A percentile compares a stretch with the other conserved stretches of the same genome.
Conservation (phyloP, 2,329 filamentous ascomycete genomes). For the Xylariaceae sp. region DNA sequence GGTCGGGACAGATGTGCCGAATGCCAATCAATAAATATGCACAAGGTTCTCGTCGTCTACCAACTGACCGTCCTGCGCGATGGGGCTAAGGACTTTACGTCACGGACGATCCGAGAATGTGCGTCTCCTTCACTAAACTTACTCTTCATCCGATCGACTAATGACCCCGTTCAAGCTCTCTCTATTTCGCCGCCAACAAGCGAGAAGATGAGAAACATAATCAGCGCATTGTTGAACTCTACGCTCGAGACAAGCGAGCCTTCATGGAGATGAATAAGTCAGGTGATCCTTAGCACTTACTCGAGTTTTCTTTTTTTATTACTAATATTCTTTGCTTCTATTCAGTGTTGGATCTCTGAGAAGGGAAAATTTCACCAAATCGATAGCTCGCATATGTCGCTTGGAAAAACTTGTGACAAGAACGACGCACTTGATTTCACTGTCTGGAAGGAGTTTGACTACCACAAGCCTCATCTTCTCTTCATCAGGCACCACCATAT, state of each 20-base stretch:
- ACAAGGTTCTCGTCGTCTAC: not conserved
- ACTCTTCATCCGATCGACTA: not conserved
- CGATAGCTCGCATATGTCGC: not conserved
- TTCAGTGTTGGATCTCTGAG: not conserved
- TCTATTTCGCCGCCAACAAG: not conserved
- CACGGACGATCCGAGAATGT: not conserved
- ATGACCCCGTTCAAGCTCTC: not conserved
- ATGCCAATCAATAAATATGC: not conserved
- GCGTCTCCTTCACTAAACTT: not conserved
- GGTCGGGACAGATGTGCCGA: not conserved
- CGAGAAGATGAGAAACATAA: too few species aligned
- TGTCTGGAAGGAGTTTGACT: not conserved
- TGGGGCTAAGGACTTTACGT: conserved; percentile 5
- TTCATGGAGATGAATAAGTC: too few species aligned
- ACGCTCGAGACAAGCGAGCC: too few species aligned
- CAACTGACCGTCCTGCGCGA: not conserved
- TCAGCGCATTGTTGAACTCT: too few species aligned
- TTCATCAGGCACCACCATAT: conserved; percentile 5
- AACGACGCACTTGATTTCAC: not conserved
- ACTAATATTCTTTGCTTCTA: not conserved
- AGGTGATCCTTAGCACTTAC: too few species aligned
- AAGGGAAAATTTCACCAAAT: not conserved
- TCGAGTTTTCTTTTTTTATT: too few species aligned
- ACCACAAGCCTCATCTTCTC: not conserved
- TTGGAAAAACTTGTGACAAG: not conserved